A percentile compares a stretch with the other conserved stretches of the same genome.
phyloP scores from a whole-genome alignment of 2,329 filamentous ascomycete genomes.

The Teratosphaeriaceae sp. region DNA sequence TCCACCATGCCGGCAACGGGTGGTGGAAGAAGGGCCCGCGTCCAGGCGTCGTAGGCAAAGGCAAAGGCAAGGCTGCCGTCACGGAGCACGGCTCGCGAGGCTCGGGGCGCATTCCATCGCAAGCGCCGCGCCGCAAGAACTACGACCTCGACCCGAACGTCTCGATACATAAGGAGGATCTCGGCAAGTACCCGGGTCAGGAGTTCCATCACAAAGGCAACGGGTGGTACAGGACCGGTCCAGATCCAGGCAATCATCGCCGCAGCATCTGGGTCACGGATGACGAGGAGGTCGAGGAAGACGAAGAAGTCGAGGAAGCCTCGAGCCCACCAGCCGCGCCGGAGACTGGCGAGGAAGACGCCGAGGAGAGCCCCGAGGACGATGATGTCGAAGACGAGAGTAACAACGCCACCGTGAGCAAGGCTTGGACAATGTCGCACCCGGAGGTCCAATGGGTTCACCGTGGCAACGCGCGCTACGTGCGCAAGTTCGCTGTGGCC shows the following conservation, averaged over 20 bases:
- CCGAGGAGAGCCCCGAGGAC: not conserved
- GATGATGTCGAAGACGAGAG: slow-evolving; percentile 14
- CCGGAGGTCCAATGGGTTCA: slow-evolving; percentile 26
- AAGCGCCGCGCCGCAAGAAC: not conserved
- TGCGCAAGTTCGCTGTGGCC: slow-evolving; percentile 14
- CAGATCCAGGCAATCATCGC: slow-evolving; percentile 8
- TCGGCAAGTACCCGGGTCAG: slow-evolving; percentile 13
- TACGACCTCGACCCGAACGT: slow-evolving; percentile 1
- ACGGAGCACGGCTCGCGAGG: slow-evolving; percentile 1
- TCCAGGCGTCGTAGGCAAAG: not conserved
- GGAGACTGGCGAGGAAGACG: too few species aligned
- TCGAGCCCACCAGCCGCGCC: not conserved
- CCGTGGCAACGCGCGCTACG: slow-evolving; percentile 27
- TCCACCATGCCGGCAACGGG: slow-evolving; percentile 19
- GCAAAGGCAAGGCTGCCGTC: not conserved
- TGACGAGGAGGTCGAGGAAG: slow-evolving; percentile 7
- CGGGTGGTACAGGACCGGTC: slow-evolving; percentile 17
- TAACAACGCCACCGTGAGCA: slow-evolving; percentile 20
- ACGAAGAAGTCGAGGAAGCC: not conserved
- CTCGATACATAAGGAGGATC: slow-evolving; percentile 10
- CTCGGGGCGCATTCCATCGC: not conserved
- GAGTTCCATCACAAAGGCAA: slow-evolving; percentile 20
- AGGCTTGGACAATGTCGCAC: slow-evolving; percentile 22
- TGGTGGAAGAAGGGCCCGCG: slow-evolving; percentile 16
- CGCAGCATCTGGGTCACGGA: slow-evolving; percentile 5